Percentiles rank a stretch among this genome's conserved stretches.
These are phyloP conservation scores for Aspergillus thermomutatus DNA, from an alignment of 2,329 filamentous ascomycete species.

Conservation along the genomic window DNA sequence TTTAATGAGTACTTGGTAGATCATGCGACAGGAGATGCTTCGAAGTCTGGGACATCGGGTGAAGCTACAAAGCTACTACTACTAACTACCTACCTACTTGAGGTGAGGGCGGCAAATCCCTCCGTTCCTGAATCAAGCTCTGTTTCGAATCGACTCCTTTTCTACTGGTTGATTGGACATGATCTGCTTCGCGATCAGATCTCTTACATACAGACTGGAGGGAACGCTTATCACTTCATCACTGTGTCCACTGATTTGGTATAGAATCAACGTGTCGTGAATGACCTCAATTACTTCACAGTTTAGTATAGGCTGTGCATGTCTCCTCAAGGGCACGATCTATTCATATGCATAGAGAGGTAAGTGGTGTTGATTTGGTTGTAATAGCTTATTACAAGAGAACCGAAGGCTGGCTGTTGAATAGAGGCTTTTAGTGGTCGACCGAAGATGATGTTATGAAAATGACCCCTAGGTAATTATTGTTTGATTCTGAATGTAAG, in stretches of 20 bases:
- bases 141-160: background rate
- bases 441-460: background rate
- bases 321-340: background rate
- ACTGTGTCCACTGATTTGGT: background rate
- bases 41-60: background rate
- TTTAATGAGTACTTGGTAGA: background rate
- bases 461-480: background rate
- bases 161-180: background rate
- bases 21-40: background rate
- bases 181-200: background rate
- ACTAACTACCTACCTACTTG: background rate
- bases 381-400: background rate
- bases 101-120: background rate
- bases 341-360: background rate
- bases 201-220: too few species aligned
- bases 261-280: background rate
- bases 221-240: background rate
- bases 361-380: background rate
- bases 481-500: background rate
- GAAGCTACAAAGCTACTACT: background rate
- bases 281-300: background rate
- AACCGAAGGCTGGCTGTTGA: background rate
- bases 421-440: background rate
- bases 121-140: background rate
- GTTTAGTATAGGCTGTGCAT: background rate